A percentile compares a stretch with the other conserved stretches of the same genome.
Conservation (phyloP, 805 yeast genomes). For the Hemisphaericaspora nanyangensis region DNA sequence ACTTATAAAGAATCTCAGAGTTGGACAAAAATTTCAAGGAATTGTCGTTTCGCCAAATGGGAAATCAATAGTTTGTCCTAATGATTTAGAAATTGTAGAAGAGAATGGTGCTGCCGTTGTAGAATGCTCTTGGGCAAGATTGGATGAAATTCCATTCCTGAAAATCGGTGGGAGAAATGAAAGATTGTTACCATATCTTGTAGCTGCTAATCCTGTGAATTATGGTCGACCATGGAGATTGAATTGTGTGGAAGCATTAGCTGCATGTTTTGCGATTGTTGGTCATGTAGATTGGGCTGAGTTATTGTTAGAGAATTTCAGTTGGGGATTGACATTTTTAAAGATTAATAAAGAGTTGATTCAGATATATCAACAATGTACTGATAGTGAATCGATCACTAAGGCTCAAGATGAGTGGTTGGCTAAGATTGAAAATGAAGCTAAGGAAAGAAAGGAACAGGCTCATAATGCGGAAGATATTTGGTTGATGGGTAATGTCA, state of each 20-base stretch:
- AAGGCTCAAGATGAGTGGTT: slow-evolving; percentile 76
- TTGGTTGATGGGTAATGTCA: slow-evolving; percentile 79
- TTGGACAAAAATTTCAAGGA: slow-evolving; percentile 94
- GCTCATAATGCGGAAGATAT: slow-evolving; percentile 51
- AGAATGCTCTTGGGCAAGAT: slow-evolving; percentile 97
- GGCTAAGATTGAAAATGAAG: slow-evolving; percentile 62
- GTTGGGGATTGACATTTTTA: slow-evolving; percentile 91
- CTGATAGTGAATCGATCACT: slow-evolving; percentile 71
- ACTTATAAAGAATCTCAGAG: slow-evolving; percentile 66
- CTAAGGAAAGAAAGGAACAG: slow-evolving; percentile 53
- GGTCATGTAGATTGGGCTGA: slow-evolving; percentile 90
- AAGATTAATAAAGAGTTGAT: slow-evolving; percentile 77
- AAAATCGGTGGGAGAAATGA: slow-evolving; percentile 91
- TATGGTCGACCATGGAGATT: slow-evolving; percentile 95
- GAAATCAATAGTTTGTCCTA: slow-evolving; percentile 82
- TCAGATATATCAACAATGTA: slow-evolving; percentile 70
- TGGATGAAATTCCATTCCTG: slow-evolving; percentile 93
- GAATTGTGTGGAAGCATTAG: slow-evolving; percentile 95
- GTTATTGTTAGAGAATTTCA: slow-evolving; percentile 68
- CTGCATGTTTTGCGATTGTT: slow-evolving; percentile 93
- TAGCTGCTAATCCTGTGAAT: slow-evolving; percentile 96
- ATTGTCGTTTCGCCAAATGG: slow-evolving; percentile 93
- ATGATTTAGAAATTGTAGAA: slow-evolving; percentile 75
- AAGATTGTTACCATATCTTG: slow-evolving; percentile 82
- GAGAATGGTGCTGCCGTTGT: slow-evolving; percentile 92